Percentiles rank a stretch among this genome's conserved stretches.
Evolutionary conservation across 768 basidiomycete species (phyloP).

Genomic region (Podaxis sp.): DNA sequence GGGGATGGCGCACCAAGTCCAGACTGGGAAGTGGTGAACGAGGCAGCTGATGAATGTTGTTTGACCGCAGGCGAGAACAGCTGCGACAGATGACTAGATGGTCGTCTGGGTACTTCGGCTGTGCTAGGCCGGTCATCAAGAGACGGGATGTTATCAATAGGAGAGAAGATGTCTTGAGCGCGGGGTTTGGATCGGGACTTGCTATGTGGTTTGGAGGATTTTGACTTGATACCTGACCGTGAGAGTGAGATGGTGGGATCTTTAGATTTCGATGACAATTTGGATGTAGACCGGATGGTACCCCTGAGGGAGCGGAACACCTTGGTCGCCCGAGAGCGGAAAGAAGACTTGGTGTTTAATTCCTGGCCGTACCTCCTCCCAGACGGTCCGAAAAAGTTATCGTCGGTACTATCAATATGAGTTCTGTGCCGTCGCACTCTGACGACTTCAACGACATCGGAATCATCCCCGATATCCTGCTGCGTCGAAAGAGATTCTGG

Average conservation of each 20-base stretch:
- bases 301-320: conserved; percentile 47
- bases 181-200: conserved; percentile 29
- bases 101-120: conserved; percentile 32
- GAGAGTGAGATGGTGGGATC: conserved; percentile 29
- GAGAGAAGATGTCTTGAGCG: conserved; percentile 33
- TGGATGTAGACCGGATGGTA: conserved; percentile 21
- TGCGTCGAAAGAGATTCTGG: conserved; percentile 16
- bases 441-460: conserved; percentile 61
- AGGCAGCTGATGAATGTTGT: conserved; percentile 24
- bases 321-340: conserved; percentile 43
- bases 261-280: neutral
- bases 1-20: conserved; percentile 5
- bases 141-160: conserved; percentile 19
- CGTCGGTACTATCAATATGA: conserved; percentile 21
- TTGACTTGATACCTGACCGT: conserved; percentile 34
- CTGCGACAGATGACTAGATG: conserved; percentile 38
- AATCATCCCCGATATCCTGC: conserved; percentile 38
- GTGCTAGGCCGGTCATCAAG: conserved; percentile 12
- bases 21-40: conserved; percentile 23
- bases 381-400: neutral
- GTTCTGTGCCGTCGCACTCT: conserved; percentile 46
- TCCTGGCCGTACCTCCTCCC: neutral
- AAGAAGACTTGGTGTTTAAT: conserved; percentile 25
- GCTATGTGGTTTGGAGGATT: conserved; percentile 22
- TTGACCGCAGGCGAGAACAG: conserved; percentile 30